These are phyloP conservation scores for Pontederia crassipes DNA, from an alignment of 176 grass and related monocot species.

Conservation along the genomic window DNA sequence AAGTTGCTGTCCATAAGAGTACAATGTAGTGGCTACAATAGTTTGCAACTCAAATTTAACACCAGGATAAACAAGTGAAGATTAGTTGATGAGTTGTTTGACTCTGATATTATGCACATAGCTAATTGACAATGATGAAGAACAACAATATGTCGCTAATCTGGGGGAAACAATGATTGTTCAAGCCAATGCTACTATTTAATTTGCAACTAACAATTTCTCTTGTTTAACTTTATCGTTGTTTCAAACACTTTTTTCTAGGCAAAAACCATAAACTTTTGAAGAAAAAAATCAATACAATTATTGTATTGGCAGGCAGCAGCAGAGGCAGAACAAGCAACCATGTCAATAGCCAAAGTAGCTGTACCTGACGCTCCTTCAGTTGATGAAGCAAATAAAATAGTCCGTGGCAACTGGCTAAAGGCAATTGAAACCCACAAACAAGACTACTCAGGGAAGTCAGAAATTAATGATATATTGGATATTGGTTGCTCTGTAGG, in stretches of 20 bases:
- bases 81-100: too few species aligned
- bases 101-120: too few species aligned
- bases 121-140: too few species aligned
- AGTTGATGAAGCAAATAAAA: constrained; percentile 48
- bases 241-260: background rate
- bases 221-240: too few species aligned
- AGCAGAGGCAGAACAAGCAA: constrained; percentile 73
- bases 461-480: constrained; percentile 49
- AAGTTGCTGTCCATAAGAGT: too few species aligned
- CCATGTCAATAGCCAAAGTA: constrained; percentile 76
- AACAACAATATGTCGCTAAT: too few species aligned
- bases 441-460: constrained; percentile 36
- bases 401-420: constrained; percentile 60
- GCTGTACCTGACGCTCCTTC: constrained; percentile 61
- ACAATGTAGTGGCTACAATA: too few species aligned
- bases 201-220: too few species aligned
- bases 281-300: background rate
- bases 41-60: too few species aligned
- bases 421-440: constrained; percentile 51
- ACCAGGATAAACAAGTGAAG: too few species aligned
- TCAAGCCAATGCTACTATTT: too few species aligned
- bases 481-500: constrained; percentile 87
- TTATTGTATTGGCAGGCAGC: constrained; percentile 47
- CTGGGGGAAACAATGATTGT: too few species aligned
- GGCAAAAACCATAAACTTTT: background rate